These are phyloP conservation scores for Choiromyces venosus DNA, from an alignment of 495 filamentous ascomycete species.

Conservation along the genomic window DNA sequence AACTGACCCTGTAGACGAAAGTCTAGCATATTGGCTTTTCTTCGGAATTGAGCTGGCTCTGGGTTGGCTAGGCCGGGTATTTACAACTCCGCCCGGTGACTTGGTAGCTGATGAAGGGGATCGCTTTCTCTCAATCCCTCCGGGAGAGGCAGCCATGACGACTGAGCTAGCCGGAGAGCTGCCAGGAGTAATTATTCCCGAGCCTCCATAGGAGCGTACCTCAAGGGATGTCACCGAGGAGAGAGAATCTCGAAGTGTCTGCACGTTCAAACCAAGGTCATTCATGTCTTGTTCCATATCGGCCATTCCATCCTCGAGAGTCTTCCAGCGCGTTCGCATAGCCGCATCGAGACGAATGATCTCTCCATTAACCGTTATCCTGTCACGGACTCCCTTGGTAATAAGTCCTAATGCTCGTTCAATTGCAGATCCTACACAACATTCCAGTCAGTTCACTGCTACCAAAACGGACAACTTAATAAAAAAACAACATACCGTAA, in stretches of 20 bases:
- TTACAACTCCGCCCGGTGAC: neutral
- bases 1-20: conserved; percentile 22
- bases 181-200: conserved; percentile 69
- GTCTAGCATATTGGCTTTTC: conserved; percentile 33
- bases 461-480: conserved; percentile 21
- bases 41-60: conserved; percentile 32
- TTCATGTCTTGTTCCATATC: conserved; percentile 69
- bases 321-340: conserved; percentile 70
- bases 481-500: conserved; percentile 52
- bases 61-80: conserved; percentile 11
- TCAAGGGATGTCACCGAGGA: conserved; percentile 88
- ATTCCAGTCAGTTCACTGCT: conserved; percentile 26
- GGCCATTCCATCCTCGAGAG: conserved; percentile 66
- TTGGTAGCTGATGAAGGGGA: conserved; percentile 29
- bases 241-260: conserved; percentile 85
- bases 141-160: conserved; percentile 55
- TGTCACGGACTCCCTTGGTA: conserved; percentile 82
- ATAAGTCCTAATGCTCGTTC: conserved; percentile 85
- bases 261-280: conserved; percentile 62
- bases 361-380: conserved; percentile 90
- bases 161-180: conserved; percentile 90
- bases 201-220: conserved; percentile 61
- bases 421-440: conserved; percentile 64
- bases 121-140: conserved; percentile 29
- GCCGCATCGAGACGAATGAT: conserved; percentile 76